These are phyloP conservation scores for Thalassiosira profunda DNA, from an alignment of 108 stramenopile species.

Conservation along the genomic window DNA sequence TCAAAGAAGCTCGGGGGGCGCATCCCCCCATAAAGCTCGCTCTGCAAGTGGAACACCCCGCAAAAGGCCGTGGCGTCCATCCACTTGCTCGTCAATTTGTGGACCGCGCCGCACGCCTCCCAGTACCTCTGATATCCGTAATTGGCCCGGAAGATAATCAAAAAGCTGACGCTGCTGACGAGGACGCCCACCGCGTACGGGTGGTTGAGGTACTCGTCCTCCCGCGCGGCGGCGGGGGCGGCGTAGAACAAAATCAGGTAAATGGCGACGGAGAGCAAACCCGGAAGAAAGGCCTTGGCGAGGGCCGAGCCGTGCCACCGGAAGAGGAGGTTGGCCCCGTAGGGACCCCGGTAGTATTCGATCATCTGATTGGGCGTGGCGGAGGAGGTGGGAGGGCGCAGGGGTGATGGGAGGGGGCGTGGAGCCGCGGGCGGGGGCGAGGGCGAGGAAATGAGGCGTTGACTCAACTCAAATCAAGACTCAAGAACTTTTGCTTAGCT, in stretches of 20 bases:
- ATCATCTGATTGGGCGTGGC: no score
- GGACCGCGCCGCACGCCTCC: conserved; percentile 60
- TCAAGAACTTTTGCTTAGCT: no score
- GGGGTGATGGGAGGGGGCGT: no score
- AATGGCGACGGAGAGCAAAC: conserved; percentile 50
- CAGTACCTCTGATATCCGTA: conserved; percentile 75
- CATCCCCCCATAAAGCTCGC: conserved; percentile 53
- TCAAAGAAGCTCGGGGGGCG: conserved; percentile 71
- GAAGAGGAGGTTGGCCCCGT: conserved; percentile 62
- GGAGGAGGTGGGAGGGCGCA: no score
- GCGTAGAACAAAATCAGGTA: conserved; percentile 40
- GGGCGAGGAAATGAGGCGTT: no score
- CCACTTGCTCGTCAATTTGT: conserved; percentile 77
- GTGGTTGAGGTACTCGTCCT: conserved; percentile 42
- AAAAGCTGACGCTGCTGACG: conserved; percentile 50
- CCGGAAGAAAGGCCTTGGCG: conserved; percentile 57
- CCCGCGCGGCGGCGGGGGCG: background rate
- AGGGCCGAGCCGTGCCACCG: conserved; percentile 70
- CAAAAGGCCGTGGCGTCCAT: conserved; percentile 66
- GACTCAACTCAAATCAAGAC: no score
- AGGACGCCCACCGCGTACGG: conserved; percentile 82
- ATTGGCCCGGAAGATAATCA: conserved; percentile 78
- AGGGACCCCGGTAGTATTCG: conserved; percentile 62
- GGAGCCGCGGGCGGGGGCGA: no score
- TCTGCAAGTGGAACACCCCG: conserved; percentile 70